Conservation (phyloP, 352 stramenopile genomes). For the Aphanomyces cochlioides region DNA sequence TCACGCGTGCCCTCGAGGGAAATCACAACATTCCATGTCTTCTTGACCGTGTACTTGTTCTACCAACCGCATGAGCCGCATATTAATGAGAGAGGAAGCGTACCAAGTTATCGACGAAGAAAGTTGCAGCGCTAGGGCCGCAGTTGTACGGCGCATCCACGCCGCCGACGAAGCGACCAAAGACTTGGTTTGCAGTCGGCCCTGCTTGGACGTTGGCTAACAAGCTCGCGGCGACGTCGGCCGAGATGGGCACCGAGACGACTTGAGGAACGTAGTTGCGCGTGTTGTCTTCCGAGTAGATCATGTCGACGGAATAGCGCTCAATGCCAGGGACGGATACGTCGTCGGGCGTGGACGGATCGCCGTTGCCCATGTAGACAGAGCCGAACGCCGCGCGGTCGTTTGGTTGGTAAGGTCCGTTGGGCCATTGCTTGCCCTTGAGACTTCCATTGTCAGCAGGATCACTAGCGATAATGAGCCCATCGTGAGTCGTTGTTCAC, state of each 20-base stretch:
- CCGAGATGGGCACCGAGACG: slow-evolving; percentile 69
- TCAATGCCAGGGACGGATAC: slow-evolving; percentile 51
- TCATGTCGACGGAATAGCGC: slow-evolving; percentile 65
- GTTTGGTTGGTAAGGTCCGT: slow-evolving; percentile 62
- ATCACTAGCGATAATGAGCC: slow-evolving; percentile 39
- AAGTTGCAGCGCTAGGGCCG: background rate
- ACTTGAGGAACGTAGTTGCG: slow-evolving; percentile 74
- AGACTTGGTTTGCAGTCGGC: background rate
- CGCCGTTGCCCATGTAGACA: slow-evolving; percentile 82
- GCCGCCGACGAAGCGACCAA: slow-evolving; percentile 22
- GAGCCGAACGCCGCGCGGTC: slow-evolving; percentile 58
- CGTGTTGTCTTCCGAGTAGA: slow-evolving; percentile 78
- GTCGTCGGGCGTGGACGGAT: slow-evolving; percentile 70
- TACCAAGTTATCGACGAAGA: slow-evolving; percentile 27
- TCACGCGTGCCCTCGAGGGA: slow-evolving; percentile 64
- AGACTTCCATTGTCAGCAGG: slow-evolving; percentile 53
- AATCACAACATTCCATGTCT: slow-evolving; percentile 77
- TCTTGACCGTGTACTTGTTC: slow-evolving; percentile 65
- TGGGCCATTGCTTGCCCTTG: slow-evolving; percentile 52
- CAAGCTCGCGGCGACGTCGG: slow-evolving; percentile 49
- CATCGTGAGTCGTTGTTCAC: background rate
- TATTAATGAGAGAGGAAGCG: background rate
- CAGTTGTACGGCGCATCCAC: slow-evolving; percentile 4
- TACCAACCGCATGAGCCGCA: slow-evolving; percentile 5
- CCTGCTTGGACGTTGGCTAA: slow-evolving; percentile 33